Evolutionary conservation across 495 filamentous ascomycete genomes (phyloP).

Genomic region (Endocarpon pusillum): DNA sequence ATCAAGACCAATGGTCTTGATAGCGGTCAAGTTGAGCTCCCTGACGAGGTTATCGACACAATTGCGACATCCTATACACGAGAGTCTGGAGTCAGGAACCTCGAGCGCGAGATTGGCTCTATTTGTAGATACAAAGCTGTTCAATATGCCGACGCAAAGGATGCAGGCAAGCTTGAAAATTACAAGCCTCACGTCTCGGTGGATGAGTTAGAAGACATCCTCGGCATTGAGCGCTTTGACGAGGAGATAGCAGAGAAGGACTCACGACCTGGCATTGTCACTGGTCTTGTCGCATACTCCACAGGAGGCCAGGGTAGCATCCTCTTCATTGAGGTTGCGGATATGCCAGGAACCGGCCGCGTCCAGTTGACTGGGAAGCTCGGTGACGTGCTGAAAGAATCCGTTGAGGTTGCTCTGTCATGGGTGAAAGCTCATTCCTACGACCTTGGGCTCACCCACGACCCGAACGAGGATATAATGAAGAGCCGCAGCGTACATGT

Average conservation of each 20-base stretch:
- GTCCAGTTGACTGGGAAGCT: constrained; percentile 97
- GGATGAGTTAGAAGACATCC: constrained; percentile 71
- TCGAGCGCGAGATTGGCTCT: constrained; percentile 88
- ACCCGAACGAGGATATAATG: constrained; percentile 85
- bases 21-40: constrained; percentile 53
- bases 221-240: constrained; percentile 87
- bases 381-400: constrained; percentile 95
- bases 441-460: constrained; percentile 67
- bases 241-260: constrained; percentile 88
- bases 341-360: constrained; percentile 86
- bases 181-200: constrained; percentile 62
- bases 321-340: constrained; percentile 93
- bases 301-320: constrained; percentile 89
- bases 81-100: constrained; percentile 91
- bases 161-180: constrained; percentile 44
- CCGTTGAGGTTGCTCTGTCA: constrained; percentile 82
- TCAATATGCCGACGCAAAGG: constrained; percentile 77
- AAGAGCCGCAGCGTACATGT: constrained; percentile 88
- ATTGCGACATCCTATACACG: constrained; percentile 93
- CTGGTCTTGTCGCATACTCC: constrained; percentile 90
- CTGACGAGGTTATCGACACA: constrained; percentile 74
- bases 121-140: constrained; percentile 94
- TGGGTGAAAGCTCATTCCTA: constrained; percentile 97
- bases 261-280: constrained; percentile 83
- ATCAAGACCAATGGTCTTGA: constrained; percentile 63